Conservation (phyloP, 192 early-diverging fungal species). For the Backusella mclennaniae region DNA sequence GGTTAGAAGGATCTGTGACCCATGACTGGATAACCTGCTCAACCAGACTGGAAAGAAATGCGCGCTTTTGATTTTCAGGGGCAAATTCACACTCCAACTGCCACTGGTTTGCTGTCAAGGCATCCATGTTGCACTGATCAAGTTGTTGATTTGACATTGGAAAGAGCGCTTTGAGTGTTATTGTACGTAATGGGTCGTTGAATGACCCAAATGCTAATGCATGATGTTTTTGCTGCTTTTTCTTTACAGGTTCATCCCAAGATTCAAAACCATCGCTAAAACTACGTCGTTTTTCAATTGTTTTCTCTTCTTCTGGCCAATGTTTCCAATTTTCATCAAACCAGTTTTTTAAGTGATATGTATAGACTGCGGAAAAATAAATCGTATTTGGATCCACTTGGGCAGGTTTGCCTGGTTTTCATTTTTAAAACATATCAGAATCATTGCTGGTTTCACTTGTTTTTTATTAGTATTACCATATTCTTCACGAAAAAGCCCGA, state of each 20-base stretch:
- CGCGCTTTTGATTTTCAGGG: constrained; percentile 36
- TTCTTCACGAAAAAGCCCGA: constrained; percentile 34
- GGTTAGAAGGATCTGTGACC: constrained; percentile 40
- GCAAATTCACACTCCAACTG: constrained; percentile 41
- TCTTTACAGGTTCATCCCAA: constrained; percentile 2
- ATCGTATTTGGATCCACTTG: neutral
- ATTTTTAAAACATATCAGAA: constrained; percentile 7
- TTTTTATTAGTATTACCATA: constrained; percentile 11
- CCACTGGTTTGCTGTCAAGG: constrained; percentile 46
- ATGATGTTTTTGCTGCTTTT: constrained; percentile 21
- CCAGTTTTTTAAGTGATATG: constrained; percentile 53
- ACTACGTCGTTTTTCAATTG: neutral
- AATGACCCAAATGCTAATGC: constrained; percentile 50
- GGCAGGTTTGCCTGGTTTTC: constrained; percentile 7
- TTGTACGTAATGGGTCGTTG: constrained; percentile 52
- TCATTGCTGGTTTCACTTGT: neutral
- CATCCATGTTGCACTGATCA: constrained; percentile 50
- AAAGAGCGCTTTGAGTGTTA: constrained; percentile 47
- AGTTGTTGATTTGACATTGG: constrained; percentile 37
- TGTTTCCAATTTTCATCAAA: constrained; percentile 56
- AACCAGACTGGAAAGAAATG: constrained; percentile 42
- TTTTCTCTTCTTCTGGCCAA: constrained; percentile 22
- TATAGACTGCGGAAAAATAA: constrained; percentile 39
- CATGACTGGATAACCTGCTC: constrained; percentile 47
- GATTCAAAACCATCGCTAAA: constrained; percentile 21